Evolutionary conservation across 768 basidiomycete species (phyloP).

Genomic region (Harrya chromipes): DNA sequence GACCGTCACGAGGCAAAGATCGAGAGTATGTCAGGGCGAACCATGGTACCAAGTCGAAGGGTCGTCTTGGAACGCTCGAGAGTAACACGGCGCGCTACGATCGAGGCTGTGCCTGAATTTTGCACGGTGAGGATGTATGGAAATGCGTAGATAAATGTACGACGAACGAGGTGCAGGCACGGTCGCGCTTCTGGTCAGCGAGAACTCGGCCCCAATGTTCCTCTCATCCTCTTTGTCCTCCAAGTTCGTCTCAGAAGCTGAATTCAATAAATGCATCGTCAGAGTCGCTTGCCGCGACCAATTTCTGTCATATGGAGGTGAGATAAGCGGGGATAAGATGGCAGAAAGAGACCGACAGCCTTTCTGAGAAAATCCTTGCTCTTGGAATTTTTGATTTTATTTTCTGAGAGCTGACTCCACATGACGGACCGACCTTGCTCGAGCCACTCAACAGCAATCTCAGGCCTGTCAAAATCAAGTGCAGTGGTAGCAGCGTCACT

Average conservation of each 20-base stretch:
- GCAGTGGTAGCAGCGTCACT: too few species aligned
- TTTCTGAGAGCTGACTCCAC: conserved; percentile 46
- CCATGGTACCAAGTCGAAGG: conserved; percentile 23
- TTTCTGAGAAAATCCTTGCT: conserved; percentile 90
- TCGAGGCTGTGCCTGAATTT: conserved; percentile 7
- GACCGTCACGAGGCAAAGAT: conserved; percentile 14
- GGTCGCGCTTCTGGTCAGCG: conserved; percentile 49
- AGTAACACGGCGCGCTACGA: neutral
- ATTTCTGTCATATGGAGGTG: conserved; percentile 45
- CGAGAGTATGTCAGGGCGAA: neutral
- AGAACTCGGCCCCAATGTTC: neutral
- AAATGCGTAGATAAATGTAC: neutral
- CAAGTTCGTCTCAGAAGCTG: conserved; percentile 6
- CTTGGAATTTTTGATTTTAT: conserved; percentile 84
- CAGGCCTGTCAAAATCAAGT: too few species aligned
- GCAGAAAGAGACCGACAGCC: conserved; percentile 52
- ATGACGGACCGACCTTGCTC: too few species aligned
- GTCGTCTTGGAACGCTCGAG: conserved; percentile 55
- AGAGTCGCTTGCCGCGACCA: conserved; percentile 79
- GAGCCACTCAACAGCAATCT: too few species aligned
- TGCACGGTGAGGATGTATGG: neutral
- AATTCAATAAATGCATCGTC: conserved; percentile 79
- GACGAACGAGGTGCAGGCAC: conserved; percentile 37
- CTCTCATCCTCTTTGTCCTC: conserved; percentile 21
- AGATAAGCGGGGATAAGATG: neutral